phyloP scores from a whole-genome alignment of 140 eudicot genomes.

The Cichorium intybus region DNA sequence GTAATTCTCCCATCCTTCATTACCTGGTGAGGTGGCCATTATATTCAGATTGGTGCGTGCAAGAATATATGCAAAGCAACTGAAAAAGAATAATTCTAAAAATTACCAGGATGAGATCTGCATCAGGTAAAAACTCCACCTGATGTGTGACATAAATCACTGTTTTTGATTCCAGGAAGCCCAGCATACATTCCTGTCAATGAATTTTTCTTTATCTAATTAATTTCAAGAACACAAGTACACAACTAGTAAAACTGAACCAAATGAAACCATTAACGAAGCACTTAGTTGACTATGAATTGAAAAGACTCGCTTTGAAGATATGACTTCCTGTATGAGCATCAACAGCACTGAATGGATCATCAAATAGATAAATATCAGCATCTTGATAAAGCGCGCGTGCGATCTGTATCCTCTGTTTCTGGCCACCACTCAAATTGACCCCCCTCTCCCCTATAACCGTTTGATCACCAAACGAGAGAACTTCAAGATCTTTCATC shows the following conservation, averaged over 20 bases:
- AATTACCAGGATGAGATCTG: conserved; percentile 81
- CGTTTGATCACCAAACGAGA: conserved; percentile 76
- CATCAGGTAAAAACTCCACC: conserved; percentile 87
- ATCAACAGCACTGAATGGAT: conserved; percentile 54
- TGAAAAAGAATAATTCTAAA: background rate
- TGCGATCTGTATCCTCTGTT: conserved; percentile 85
- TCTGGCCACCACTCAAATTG: conserved; percentile 89
- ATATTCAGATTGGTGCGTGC: background rate
- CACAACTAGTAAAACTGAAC: background rate
- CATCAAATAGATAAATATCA: conserved; percentile 59
- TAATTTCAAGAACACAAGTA: conserved; percentile 23
- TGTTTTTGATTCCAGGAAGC: conserved; percentile 60
- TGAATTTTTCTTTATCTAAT: conserved; percentile 3
- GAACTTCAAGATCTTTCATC: conserved; percentile 69
- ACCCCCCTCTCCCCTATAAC: conserved; percentile 84
- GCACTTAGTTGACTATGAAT: conserved; percentile 19
- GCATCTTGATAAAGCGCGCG: conserved; percentile 88
- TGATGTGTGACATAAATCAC: conserved; percentile 87
- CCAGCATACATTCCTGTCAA: conserved; percentile 68
- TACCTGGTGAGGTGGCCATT: conserved; percentile 41
- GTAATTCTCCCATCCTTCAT: conserved; percentile 75
- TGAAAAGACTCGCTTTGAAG: conserved; percentile 36
- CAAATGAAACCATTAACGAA: background rate
- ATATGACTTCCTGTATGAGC: conserved; percentile 46
- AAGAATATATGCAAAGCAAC: background rate